Evolutionary conservation across 1,284 basidiomycete genomes (phyloP), one percentile per base, ranked within the genome.

Genomic region (Puccinia coronata): DNA sequence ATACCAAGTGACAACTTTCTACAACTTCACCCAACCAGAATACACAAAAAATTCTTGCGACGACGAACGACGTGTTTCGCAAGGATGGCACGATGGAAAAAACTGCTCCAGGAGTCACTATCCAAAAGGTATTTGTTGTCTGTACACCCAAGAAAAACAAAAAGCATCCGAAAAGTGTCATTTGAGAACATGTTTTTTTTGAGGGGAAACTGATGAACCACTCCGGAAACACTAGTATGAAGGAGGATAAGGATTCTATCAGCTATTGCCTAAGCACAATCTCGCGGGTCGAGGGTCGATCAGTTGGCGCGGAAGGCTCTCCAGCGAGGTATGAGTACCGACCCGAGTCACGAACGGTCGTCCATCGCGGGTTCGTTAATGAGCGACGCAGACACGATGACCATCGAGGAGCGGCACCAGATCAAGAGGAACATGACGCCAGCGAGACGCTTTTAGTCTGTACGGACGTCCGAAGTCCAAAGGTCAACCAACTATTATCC

Each of bases 351-450:
- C 61, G 76, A 31, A 53, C 49, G 23, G 59, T 63, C 6, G 76
- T 78, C 41, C 76, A 78, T 69, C 76, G 76, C 20, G 76, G 76
- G 16, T 78, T 78, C n/a, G 76, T 78, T 3, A 77, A 77, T 55
- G 75, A 77, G 51, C 57, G 75, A 25, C 36, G 63, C 28, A 4
- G 47, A 34, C n/a, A 25, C 25, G 65, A 69, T n/a, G 63, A 78
- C 49, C 36, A 20, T 14, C 43, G 43, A 12, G 23, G 41, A 11
- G 65, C 11, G 23, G n/a, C 61, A 8, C 8, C 31, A 8, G 59
- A 6, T 16, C 43, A 39, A 18, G 59, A 39, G 34, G 47, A 73
- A 18, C 25, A 39, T 25, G 1, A 31, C 23, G 36, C 70, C n/a
- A 73, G 31, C n/a, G 47, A 67, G 31, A 31, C 18, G 1, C 12